A percentile compares a stretch with the other conserved stretches of the same genome.
Conservation (phyloP, 768 basidiomycete genomes). For the Kwoniella dejecticola region DNA sequence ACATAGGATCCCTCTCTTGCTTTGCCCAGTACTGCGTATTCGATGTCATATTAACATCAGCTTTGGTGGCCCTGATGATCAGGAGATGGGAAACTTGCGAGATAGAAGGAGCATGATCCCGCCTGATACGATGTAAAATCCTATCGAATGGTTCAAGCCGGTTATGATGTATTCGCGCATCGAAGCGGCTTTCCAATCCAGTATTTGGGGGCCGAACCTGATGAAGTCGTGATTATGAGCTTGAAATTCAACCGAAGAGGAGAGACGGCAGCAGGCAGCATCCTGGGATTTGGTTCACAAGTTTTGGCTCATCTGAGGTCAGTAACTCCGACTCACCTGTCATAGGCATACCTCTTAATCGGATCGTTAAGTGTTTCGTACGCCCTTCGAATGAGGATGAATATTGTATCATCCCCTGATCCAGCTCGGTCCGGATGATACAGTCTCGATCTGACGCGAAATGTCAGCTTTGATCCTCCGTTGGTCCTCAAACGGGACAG, state of each 20-base stretch:
- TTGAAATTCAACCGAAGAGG: neutral
- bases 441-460: slow-evolving; percentile 30
- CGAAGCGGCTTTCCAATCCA: slow-evolving; percentile 31
- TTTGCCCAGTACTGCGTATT: slow-evolving; percentile 29
- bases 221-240: neutral
- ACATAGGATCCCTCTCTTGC: slow-evolving; percentile 43
- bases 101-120: slow-evolving; percentile 42
- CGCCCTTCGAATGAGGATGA: slow-evolving; percentile 43
- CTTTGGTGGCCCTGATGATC: too few relatives aligned
- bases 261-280: too few relatives aligned
- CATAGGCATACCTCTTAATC: slow-evolving; percentile 46
- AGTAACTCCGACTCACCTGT: slow-evolving; percentile 29
- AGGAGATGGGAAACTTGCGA: slow-evolving; percentile 24
- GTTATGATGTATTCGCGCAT: slow-evolving; percentile 34
- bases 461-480: neutral
- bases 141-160: slow-evolving; percentile 31
- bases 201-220: slow-evolving; percentile 40
- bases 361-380: slow-evolving; percentile 45
- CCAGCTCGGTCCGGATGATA: slow-evolving; percentile 48
- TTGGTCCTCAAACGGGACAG: too few relatives aligned
- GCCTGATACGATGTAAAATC: slow-evolving; percentile 43
- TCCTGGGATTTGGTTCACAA: too few relatives aligned
- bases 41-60: neutral
- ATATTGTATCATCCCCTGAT: slow-evolving; percentile 20
- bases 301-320: too few relatives aligned